Conservation (phyloP, 192 early-diverging fungal species). For the Funneliformis geosporum region DNA sequence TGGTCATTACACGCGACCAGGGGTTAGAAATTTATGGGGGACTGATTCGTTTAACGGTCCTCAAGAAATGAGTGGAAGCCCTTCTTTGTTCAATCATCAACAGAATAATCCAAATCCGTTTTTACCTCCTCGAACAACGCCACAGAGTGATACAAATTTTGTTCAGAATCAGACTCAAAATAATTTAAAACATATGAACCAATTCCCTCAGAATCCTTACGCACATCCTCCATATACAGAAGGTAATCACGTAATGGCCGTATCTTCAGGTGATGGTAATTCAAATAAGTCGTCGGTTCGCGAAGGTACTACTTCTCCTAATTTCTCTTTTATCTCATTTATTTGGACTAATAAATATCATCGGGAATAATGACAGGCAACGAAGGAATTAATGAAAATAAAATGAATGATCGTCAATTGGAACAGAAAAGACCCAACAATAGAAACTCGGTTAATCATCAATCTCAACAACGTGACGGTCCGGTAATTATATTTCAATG, state of each 20-base stretch:
- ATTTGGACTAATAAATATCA: conserved; percentile 18
- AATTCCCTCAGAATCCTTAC: neutral
- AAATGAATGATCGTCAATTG: neutral
- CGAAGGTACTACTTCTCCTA: conserved; percentile 2
- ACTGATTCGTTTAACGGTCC: conserved; percentile 7
- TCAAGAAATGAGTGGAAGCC: neutral
- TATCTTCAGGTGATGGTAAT: neutral
- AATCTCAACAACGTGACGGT: conserved; percentile 14
- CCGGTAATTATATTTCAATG: conserved; percentile 10
- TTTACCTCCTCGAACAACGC: neutral
- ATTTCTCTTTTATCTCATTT: neutral
- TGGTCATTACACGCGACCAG: neutral
- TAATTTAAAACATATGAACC: neutral
- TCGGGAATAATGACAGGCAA: neutral
- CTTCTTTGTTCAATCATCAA: neutral
- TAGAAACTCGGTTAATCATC: neutral
- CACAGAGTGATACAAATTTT: neutral
- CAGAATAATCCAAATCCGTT: neutral
- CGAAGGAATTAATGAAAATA: conserved; percentile 21
- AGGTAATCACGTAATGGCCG: neutral
- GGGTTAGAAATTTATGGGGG: conserved; percentile 18
- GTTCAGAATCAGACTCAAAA: neutral
- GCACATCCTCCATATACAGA: neutral
- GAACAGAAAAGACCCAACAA: conserved; percentile 15
- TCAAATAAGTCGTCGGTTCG: conserved; percentile 8